Base-by-base conservation (phyloP, 2,329 filamentous ascomycete species). In the Cladosporium sp. region DNA sequence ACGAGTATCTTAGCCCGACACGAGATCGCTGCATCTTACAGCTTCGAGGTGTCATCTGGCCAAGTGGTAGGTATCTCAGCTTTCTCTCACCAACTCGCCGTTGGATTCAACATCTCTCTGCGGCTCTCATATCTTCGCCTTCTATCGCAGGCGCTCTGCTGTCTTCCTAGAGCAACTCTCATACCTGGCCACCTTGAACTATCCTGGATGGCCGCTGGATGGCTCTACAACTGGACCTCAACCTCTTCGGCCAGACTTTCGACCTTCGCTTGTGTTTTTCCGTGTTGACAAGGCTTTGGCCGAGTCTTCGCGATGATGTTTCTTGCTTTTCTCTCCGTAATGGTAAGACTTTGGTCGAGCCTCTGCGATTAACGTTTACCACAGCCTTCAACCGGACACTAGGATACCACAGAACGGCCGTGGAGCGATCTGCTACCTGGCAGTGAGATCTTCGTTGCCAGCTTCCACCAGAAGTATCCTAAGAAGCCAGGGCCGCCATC, bases 211-310 rank as follows among this genome's bases (percentile, higher is more conserved):
- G 48, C 26, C 18, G 48, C 7, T 25, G 5, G 7, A 6, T 23
- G 3, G 8, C 5, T 21, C n/a, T 8, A 56, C 13, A 5, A 23
- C 23, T 28, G 51, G 16, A 28, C 8, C 6, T 56, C 51, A 18
- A 13, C 16, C 23, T 51, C 1, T 51, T 28, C 23, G 16, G 48
- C 16, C 3, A 26, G 13, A 51, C 16, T 28, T 28, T 5, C 28
- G 23, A 18, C n/a, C 16, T 32, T 32, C 16, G 5, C 21, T 51
- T 26, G 4, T 21, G n/a, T 30, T 7, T 28, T 30, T n/a, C 32
- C 34, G 25, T 46, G 34, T n/a, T 36, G 56, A 25, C 56, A 34
- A 58, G 23, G 56, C 56, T n/a, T n/a, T 46, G 56, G 56, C 36
- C 23, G 56, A 58, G 56, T 25, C 56, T 57, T 39, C 11, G n/a